Evolutionary conservation across 2,329 filamentous ascomycete species (phyloP).

Genomic region (Allantophomopsis cytisporea): DNA sequence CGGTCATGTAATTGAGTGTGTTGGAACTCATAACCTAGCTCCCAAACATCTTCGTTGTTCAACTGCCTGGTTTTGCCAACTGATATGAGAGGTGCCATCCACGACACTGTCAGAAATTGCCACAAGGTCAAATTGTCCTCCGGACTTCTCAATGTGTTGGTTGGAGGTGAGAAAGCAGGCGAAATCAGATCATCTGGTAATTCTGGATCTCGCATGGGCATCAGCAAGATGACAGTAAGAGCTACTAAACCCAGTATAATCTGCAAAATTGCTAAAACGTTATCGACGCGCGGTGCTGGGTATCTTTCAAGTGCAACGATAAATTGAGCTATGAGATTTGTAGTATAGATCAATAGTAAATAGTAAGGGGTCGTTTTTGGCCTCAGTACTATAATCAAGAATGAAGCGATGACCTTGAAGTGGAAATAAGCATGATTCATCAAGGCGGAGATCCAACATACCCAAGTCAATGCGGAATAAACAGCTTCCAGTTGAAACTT

Average conservation of each 20-base stretch:
- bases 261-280: conserved; percentile 13
- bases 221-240: conserved; percentile 42
- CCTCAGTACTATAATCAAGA: conserved; percentile 9
- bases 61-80: conserved; percentile 52
- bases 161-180: conserved; percentile 38
- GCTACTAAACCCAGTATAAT: conserved; percentile 28
- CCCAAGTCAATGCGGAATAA: conserved; percentile 12
- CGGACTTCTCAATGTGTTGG: conserved; percentile 49
- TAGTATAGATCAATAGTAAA: conserved; percentile 8
- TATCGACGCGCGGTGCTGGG: conserved; percentile 3
- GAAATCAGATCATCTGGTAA: conserved; percentile 44
- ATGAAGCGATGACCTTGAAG: conserved; percentile 2
- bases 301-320: conserved; percentile 18
- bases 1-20: conserved; percentile 60
- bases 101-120: conserved; percentile 76
- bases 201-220: conserved; percentile 54
- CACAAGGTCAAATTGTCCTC: conserved; percentile 71
- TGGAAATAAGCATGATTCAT: background rate
- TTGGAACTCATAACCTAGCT: conserved; percentile 67
- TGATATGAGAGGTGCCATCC: conserved; percentile 64
- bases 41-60: conserved; percentile 71
- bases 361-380: conserved; percentile 12
- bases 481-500: conserved; percentile 23
- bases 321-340: conserved; percentile 11
- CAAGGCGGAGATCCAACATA: background rate